Evolutionary conservation across 805 yeast genomes (phyloP).

Genomic region (Kodamaea laetipori): DNA sequence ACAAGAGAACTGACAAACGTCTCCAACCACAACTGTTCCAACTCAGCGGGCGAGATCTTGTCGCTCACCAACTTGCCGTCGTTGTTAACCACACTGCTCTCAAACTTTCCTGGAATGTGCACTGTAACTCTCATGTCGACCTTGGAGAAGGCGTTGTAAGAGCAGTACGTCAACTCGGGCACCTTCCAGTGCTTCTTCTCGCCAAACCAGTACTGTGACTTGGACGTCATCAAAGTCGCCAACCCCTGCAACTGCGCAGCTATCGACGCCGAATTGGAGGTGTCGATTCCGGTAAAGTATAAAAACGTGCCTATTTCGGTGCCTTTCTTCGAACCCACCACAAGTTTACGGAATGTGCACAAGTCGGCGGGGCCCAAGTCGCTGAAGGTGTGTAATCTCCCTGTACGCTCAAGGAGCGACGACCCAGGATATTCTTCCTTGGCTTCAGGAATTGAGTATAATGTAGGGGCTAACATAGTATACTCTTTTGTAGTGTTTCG

Average conservation of each 20-base stretch:
- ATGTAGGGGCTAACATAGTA: slow-evolving; percentile 45
- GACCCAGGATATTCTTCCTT: slow-evolving; percentile 58
- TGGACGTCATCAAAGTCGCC: slow-evolving; percentile 60
- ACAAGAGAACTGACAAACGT: slow-evolving; percentile 71
- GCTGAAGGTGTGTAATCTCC: slow-evolving; percentile 55
- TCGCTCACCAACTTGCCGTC: slow-evolving; percentile 59
- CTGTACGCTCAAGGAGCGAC: slow-evolving; percentile 64
- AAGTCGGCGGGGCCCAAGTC: slow-evolving; percentile 77
- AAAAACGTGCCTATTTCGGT: slow-evolving; percentile 68
- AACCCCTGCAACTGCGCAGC: slow-evolving; percentile 73
- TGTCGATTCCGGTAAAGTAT: slow-evolving; percentile 75
- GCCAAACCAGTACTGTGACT: slow-evolving; percentile 78
- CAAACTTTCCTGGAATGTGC: slow-evolving; percentile 74
- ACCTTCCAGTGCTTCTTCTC: slow-evolving; percentile 70
- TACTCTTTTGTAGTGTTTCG: background rate
- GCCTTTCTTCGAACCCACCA: slow-evolving; percentile 42
- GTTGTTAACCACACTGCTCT: slow-evolving; percentile 50
- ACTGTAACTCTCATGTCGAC: slow-evolving; percentile 73
- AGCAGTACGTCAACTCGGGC: slow-evolving; percentile 67
- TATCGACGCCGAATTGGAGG: slow-evolving; percentile 72
- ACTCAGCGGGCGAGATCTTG: slow-evolving; percentile 51
- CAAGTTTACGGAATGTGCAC: slow-evolving; percentile 50
- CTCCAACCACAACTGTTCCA: slow-evolving; percentile 50
- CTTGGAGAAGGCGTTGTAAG: slow-evolving; percentile 61
- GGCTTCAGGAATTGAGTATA: slow-evolving; percentile 65